Percentiles rank a stretch among this genome's conserved stretches.
These are phyloP conservation scores for Pontederia crassipes DNA, from an alignment of 176 grass and related monocot genomes.

Conservation along the genomic window DNA sequence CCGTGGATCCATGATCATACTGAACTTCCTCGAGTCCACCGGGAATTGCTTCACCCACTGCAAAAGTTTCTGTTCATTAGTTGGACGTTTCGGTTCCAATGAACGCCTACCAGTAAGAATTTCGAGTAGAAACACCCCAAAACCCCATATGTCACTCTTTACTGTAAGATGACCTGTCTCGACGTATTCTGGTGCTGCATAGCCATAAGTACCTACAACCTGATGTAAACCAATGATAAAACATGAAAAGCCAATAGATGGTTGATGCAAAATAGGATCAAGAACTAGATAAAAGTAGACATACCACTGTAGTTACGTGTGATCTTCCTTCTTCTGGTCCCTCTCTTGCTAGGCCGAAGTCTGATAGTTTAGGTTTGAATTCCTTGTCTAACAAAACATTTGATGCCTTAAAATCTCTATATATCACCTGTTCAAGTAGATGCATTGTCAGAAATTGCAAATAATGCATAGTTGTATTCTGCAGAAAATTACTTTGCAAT, in stretches of 20 bases:
- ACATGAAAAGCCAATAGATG: not conserved
- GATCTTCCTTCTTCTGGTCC: conserved; percentile 58
- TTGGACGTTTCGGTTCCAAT: conserved; percentile 52
- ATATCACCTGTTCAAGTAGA: conserved; percentile 54
- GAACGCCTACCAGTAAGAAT: conserved; percentile 75
- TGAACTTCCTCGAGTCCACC: conserved; percentile 60
- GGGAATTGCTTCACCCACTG: conserved; percentile 77
- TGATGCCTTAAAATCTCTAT: conserved; percentile 82
- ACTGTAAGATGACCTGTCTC: conserved; percentile 64
- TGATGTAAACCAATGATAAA: conserved; percentile 16
- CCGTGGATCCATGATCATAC: conserved; percentile 82
- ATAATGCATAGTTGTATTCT: not conserved
- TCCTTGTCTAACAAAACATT: conserved; percentile 66
- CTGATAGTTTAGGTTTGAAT: conserved; percentile 68
- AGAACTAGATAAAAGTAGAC: conserved; percentile 5
- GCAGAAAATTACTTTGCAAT: not conserved
- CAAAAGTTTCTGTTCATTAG: conserved; percentile 67
- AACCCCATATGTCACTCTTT: conserved; percentile 93
- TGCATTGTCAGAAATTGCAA: not conserved
- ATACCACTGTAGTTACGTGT: conserved; percentile 86
- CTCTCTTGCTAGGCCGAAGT: conserved; percentile 74
- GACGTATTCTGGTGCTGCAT: conserved; percentile 92
- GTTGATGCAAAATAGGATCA: not conserved
- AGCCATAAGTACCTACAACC: conserved; percentile 85
- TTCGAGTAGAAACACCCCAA: conserved; percentile 91